Percentiles rank a stretch among this genome's conserved stretches.
phyloP scores from a whole-genome alignment of 805 yeast species.

The Teunomyces pallodes region DNA sequence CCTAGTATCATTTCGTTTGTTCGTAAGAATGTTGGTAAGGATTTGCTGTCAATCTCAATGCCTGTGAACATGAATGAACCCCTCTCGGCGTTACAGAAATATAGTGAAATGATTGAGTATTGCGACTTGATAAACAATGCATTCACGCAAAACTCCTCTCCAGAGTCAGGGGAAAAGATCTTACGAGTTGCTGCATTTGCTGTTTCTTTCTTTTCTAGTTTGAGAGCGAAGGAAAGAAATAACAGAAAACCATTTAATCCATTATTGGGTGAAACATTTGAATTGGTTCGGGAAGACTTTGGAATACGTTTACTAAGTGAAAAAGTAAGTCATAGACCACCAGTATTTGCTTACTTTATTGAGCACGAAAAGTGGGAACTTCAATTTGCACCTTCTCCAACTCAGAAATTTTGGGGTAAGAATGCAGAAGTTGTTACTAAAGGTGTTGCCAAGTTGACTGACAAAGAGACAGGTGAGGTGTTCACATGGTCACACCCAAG shows the following conservation, averaged over 20 bases:
- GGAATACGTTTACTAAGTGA: conserved; percentile 77
- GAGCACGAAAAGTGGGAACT: conserved; percentile 74
- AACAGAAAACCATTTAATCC: conserved; percentile 94
- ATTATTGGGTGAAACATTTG: conserved; percentile 88
- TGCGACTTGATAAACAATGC: conserved; percentile 64
- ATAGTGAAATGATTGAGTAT: conserved; percentile 80
- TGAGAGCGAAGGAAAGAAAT: conserved; percentile 72
- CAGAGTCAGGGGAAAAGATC: conserved; percentile 55
- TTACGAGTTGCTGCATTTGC: conserved; percentile 81
- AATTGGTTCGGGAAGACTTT: conserved; percentile 78
- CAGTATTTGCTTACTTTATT: conserved; percentile 75
- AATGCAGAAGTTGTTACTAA: conserved; percentile 76
- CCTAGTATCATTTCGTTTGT: conserved; percentile 79
- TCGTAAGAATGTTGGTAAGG: conserved; percentile 91
- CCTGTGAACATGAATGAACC: conserved; percentile 97
- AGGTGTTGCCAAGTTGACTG: conserved; percentile 61
- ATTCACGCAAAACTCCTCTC: conserved; percentile 38
- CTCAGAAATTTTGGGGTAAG: conserved; percentile 94
- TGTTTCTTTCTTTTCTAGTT: conserved; percentile 64
- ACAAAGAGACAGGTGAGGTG: conserved; percentile 63
- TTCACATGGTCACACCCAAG: conserved; percentile 83
- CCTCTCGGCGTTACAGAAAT: conserved; percentile 71
- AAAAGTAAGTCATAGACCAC: conserved; percentile 86
- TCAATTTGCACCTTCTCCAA: conserved; percentile 63
- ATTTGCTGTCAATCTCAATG: conserved; percentile 79